These are phyloP conservation scores for Zygosaccharomyces pseudorouxii DNA, from an alignment of 805 yeast species.

Conservation along the genomic window DNA sequence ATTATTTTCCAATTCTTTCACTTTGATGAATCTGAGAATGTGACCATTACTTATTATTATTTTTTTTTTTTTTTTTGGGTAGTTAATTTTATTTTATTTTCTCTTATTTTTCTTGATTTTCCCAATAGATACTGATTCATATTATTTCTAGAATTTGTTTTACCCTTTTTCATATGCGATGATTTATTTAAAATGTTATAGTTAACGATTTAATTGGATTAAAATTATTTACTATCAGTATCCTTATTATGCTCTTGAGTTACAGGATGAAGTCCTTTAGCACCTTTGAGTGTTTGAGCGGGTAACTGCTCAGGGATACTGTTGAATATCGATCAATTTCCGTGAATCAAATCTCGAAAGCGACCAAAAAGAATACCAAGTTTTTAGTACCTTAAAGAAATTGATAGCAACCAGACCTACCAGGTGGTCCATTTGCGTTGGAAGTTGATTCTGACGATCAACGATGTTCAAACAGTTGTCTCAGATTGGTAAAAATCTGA, in stretches of 20 bases:
- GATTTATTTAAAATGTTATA: not conserved
- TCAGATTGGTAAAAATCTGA: conserved; percentile 57
- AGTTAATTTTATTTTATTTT: not conserved
- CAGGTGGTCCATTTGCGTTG: not conserved
- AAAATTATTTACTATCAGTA: not conserved
- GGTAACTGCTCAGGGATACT: not conserved
- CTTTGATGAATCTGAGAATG: not conserved
- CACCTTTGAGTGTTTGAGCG: not conserved
- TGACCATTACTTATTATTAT: not conserved
- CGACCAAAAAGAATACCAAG: not conserved
- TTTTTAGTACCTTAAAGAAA: not conserved
- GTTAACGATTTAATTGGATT: not conserved
- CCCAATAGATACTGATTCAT: not conserved
- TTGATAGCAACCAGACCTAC: not conserved
- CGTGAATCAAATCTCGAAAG: not conserved
- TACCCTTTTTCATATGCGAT: too few relatives aligned
- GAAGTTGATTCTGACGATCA: not conserved
- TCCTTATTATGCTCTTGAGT: not conserved
- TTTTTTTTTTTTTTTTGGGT: not conserved
- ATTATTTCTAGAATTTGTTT: not conserved
- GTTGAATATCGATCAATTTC: not conserved
- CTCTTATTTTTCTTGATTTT: too few relatives aligned
- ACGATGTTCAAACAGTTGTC: conserved; percentile 54
- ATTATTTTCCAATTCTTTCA: not conserved
- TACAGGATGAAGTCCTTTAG: too few relatives aligned